Base-by-base conservation (phyloP, 331 rosid genomes). In the Erythrophleum ivorense region DNA sequence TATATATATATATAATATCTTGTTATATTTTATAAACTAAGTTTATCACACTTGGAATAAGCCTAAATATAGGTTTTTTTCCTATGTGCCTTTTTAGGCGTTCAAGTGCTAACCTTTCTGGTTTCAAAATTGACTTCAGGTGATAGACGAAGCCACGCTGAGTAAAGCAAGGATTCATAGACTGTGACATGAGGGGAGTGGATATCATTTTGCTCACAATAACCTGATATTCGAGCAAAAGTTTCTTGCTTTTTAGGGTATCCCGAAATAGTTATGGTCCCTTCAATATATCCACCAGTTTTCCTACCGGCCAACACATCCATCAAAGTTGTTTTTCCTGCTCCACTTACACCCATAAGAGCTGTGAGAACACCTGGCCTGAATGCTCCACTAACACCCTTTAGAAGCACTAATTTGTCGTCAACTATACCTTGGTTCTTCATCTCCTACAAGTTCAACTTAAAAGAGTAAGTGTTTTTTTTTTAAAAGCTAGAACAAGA, bases 301-400 rank as follows among this genome's bases (percentile, higher is more conserved):
- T 86, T 86, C 71, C 89, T 83, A 7, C 89, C 87, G 6, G 89
- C 85, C 54, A 86, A 13, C 29, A 83, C 87, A 72, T 86, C 89
- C 89, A 86, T 57, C 76, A 86, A 62, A 41, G 89, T 86, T 40
- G 89, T 86, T 80, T 86, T 86, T 50, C 89, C 89, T 3, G 89
- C 89, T 57, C 89, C 89, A 73, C 89, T 86, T 5, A 86, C 87
- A 19, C 89, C 89, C 87, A 86, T 86, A 58, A 86, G 21, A 77
- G 85, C 87, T 65, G 89, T 83, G 53, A 86, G 87, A 71, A 86
- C 81, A 4, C 89, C 89, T 11, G 87, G 89, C 81, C 81, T 86
- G 31, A 86, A 83, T 64, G 87, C 78, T 66, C 89, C 89, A 59
- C 85, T 80, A 34, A 83, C 81, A 33, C 81, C 81, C 33, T 55